These are phyloP conservation scores for Fusarium pilosicola DNA, from an alignment of 2,329 filamentous ascomycete genomes.

Conservation along the genomic window DNA sequence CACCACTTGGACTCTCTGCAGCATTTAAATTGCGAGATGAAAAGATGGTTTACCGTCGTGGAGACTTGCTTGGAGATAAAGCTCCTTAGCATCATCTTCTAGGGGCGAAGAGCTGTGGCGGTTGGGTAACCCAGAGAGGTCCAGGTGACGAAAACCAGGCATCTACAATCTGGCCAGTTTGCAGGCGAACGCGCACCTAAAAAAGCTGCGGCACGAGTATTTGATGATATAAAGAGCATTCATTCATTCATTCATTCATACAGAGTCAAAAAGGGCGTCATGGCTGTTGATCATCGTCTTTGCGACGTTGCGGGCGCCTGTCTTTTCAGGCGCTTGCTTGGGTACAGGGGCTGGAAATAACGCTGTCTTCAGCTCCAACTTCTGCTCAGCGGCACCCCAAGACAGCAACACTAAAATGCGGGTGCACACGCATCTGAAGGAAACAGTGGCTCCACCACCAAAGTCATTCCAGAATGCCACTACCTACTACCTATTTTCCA, in stretches of 20 bases:
- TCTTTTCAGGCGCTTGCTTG: slow-evolving; percentile 24
- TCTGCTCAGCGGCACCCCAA: slow-evolving; percentile 20
- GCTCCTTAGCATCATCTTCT: slow-evolving; percentile 36
- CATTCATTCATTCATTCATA: not conserved
- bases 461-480: slow-evolving; percentile 34
- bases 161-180: slow-evolving; percentile 37
- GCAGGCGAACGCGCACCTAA: slow-evolving; percentile 37
- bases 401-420: slow-evolving; percentile 39
- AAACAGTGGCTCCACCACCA: slow-evolving; percentile 38
- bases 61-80: slow-evolving; percentile 40
- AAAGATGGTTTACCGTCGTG: slow-evolving; percentile 38
- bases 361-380: slow-evolving; percentile 14
- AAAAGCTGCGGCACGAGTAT: slow-evolving; percentile 39
- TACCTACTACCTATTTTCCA: slow-evolving; percentile 14
- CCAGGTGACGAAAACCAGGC: slow-evolving; percentile 37
- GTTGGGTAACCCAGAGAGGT: slow-evolving; percentile 32
- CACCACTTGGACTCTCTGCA: slow-evolving; percentile 39
- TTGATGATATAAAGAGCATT: slow-evolving; percentile 41
- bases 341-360: slow-evolving; percentile 39
- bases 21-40: slow-evolving; percentile 46
- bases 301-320: slow-evolving; percentile 31
- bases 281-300: slow-evolving; percentile 34
- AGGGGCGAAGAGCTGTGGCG: slow-evolving; percentile 33
- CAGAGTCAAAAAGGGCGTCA: slow-evolving; percentile 26
- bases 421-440: slow-evolving; percentile 36